Base-by-base conservation (phyloP, 2,329 filamentous ascomycete genomes). In the Colletotrichum sp. region DNA sequence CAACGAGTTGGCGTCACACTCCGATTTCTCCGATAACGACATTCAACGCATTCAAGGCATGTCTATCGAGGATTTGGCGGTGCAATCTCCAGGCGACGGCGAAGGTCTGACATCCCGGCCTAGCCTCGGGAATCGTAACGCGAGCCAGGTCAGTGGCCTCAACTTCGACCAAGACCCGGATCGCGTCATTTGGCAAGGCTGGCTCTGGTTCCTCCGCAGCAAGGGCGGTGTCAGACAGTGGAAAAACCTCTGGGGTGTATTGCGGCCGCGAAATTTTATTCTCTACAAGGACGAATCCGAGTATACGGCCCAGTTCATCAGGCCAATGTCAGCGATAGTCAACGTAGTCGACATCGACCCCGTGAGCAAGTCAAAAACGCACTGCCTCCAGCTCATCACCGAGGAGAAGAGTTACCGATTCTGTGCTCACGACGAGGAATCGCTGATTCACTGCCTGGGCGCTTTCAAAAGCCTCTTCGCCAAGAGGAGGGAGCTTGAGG, bases 201-300 rank as follows among this genome's bases (percentile, higher is more conserved):
- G 95, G 89, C 91, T 99, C 36, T 94, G 95, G 84, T 92, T 95
- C 77, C 90, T 98, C 72, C 95, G 95, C 80, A 95, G 93, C 77
- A 96, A 95, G 81, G 90, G 93, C 26, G 95, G 96, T 10, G 89
- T 99, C 71, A 93, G 94, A 63, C 95, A 98, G 81, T 99, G 97
- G 97, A 98, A 98, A 88, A 94, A 95, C 80, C 90, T 96, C 75
- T 99, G 97, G 97, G 94, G 94, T 14, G 97, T 99, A 1, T 90
- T 99, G 68, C 94, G 97, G 36, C 94, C 95, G 2, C 93, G 94
- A 68, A 96, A 95, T 78, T 88, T 99, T 36, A 94, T 95, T 18
- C 90, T 99, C 30, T 99, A 99, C 89, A 98, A 98, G 84, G 94
- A 98, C 82, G 95, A 98, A 77, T 89, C 93, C 78, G 97, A 99